phyloP scores from a whole-genome alignment of 352 stramenopile species.

The Phytophthora idaei region DNA sequence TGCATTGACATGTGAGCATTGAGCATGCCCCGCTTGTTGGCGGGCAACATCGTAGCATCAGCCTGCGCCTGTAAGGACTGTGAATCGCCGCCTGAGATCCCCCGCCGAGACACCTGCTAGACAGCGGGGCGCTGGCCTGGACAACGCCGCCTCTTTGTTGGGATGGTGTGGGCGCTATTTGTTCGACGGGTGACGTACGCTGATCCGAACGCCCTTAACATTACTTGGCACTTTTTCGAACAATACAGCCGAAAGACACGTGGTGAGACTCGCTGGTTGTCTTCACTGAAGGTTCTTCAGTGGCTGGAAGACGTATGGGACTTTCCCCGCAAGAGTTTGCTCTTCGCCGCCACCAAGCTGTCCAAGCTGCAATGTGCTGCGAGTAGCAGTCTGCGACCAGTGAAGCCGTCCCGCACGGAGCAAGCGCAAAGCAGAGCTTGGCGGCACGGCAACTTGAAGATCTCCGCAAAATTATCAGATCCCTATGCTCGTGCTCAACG shows the following conservation, averaged over 20 bases:
- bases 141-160: constrained; percentile 3
- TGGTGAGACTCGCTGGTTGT: constrained; percentile 2
- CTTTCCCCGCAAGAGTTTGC: neutral
- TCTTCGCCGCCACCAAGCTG: neutral
- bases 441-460: constrained; percentile 22
- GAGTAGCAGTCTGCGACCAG: neutral
- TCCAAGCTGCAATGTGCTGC: neutral
- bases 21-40: neutral
- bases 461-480: constrained; percentile 27
- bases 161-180: neutral
- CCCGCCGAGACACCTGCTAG: too few relatives aligned
- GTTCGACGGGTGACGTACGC: constrained; percentile 12
- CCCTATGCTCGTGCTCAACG: constrained; percentile 9
- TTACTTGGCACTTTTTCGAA: constrained; percentile 19
- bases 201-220: constrained; percentile 13
- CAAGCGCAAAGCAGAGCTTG: neutral
- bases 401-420: constrained; percentile 2
- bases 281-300: constrained; percentile 1
- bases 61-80: neutral
- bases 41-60: neutral
- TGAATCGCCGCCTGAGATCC: neutral
- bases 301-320: neutral
- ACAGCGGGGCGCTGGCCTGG: neutral
- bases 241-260: constrained; percentile 1
- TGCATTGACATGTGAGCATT: neutral